Conservation (phyloP, 441 rosid genomes). For the Syzygium syzygioides region DNA sequence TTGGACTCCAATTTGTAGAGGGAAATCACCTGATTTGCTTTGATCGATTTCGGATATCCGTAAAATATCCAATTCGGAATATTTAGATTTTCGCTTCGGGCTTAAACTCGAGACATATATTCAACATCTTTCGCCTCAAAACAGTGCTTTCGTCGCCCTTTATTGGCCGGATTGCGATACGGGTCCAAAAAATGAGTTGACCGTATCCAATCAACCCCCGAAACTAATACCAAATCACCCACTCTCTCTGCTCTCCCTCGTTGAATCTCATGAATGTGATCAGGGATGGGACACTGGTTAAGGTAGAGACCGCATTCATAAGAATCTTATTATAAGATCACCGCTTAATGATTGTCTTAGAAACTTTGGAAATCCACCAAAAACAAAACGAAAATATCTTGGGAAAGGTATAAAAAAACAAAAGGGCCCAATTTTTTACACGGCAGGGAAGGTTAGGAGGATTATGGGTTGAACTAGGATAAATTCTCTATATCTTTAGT, state of each 20-base stretch:
- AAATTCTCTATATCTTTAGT: not conserved
- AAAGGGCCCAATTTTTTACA: not conserved
- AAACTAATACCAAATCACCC: not conserved
- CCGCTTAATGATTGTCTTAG: not conserved
- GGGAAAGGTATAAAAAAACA: not conserved
- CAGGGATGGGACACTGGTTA: not conserved
- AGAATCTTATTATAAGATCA: not conserved
- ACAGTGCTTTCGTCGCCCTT: not conserved
- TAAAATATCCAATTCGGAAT: too few species aligned
- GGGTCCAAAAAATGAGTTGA: not conserved
- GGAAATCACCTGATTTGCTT: too few species aligned
- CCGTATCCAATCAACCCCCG: not conserved
- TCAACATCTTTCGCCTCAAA: not conserved
- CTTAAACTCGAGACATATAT: too few species aligned
- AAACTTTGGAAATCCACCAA: not conserved
- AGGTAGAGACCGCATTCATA: not conserved
- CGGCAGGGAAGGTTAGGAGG: not conserved
- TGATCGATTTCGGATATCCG: too few species aligned
- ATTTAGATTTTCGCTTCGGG: too few species aligned
- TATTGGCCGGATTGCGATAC: not conserved
- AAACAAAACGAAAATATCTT: not conserved
- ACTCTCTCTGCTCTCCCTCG: too few species aligned
- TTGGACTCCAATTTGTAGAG: too few species aligned
- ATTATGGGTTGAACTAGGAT: not conserved
- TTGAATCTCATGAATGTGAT: too few species aligned